A percentile compares a stretch with the other conserved stretches of the same genome.
phyloP scores from a whole-genome alignment of 2,329 filamentous ascomycete species.

The Diaporthe nobilis region DNA sequence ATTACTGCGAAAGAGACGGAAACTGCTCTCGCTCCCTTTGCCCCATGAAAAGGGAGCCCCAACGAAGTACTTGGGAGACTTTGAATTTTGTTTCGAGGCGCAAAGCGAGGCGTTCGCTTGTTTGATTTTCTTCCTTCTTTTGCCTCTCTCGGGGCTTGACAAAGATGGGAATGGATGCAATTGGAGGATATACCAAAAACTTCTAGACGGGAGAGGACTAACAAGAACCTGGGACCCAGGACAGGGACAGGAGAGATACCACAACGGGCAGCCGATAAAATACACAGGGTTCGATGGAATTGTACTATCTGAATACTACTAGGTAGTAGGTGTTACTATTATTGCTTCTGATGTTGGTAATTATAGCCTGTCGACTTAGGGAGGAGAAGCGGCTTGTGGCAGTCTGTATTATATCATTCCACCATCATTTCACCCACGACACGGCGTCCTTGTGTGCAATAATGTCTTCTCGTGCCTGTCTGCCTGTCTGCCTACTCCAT shows the following conservation, averaged over 20 bases:
- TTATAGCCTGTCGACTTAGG: background rate
- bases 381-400: background rate
- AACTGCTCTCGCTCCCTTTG: background rate
- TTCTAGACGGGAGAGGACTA: slow-evolving; percentile 2
- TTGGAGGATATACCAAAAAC: slow-evolving; percentile 35
- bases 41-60: background rate
- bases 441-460: too few relatives aligned
- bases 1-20: background rate
- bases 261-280: slow-evolving; percentile 19
- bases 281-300: background rate
- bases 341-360: slow-evolving; percentile 10
- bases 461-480: too few relatives aligned
- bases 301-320: background rate
- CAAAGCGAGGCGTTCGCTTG: slow-evolving; percentile 22
- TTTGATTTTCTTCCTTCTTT: background rate
- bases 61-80: background rate
- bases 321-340: background rate
- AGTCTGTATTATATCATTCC: background rate
- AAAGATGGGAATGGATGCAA: slow-evolving; percentile 3
- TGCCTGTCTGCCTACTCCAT: background rate
- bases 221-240: background rate
- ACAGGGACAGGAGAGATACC: background rate
- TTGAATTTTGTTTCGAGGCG: slow-evolving; percentile 1
- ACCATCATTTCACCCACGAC: background rate
- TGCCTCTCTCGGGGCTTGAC: background rate